Percentiles rank a stretch among this genome's conserved stretches.
These are phyloP conservation scores for Neurospora tetrasperma DNA, from an alignment of 495 filamentous ascomycete genomes.

Conservation along the genomic window DNA sequence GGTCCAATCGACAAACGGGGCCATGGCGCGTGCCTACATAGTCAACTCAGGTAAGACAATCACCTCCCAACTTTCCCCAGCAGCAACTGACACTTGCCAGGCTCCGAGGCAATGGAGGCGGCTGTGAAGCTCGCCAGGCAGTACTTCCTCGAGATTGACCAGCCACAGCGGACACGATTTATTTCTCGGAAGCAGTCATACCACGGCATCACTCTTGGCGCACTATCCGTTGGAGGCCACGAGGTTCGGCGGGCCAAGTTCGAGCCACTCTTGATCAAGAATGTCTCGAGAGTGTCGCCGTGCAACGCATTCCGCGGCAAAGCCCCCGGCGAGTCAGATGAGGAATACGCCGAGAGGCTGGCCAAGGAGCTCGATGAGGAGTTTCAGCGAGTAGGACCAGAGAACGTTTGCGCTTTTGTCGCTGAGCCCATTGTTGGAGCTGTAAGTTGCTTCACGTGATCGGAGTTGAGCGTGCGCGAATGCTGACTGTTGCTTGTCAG, in stretches of 20 bases:
- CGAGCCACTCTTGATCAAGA: conserved; percentile 51
- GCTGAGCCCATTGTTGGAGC: conserved; percentile 58
- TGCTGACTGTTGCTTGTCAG: conserved; percentile 7
- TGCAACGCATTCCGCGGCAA: conserved; percentile 44
- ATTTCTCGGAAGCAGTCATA: conserved; percentile 63
- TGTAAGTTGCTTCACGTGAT: conserved; percentile 10
- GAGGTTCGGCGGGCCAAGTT: conserved; percentile 52
- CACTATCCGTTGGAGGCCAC: conserved; percentile 55
- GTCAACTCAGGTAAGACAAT: conserved; percentile 48
- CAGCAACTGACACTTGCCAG: conserved; percentile 26
- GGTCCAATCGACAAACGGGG: conserved; percentile 34
- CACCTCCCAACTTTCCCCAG: conserved; percentile 10
- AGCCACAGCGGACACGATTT: conserved; percentile 40
- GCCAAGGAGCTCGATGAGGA: conserved; percentile 62
- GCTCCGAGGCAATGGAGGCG: conserved; percentile 31
- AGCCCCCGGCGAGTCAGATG: conserved; percentile 20
- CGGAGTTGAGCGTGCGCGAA: no score
- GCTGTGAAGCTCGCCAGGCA: conserved; percentile 56
- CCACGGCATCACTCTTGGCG: conserved; percentile 64
- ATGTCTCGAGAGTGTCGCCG: conserved; percentile 55
- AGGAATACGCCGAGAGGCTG: conserved; percentile 40
- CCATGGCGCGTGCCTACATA: conserved; percentile 38
- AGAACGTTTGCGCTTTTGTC: conserved; percentile 67
- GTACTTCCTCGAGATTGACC: conserved; percentile 47
- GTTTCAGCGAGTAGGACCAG: conserved; percentile 59